These are phyloP conservation scores for Testicularia cyperi DNA, from an alignment of 1,284 basidiomycete genomes.

Conservation along the genomic window DNA sequence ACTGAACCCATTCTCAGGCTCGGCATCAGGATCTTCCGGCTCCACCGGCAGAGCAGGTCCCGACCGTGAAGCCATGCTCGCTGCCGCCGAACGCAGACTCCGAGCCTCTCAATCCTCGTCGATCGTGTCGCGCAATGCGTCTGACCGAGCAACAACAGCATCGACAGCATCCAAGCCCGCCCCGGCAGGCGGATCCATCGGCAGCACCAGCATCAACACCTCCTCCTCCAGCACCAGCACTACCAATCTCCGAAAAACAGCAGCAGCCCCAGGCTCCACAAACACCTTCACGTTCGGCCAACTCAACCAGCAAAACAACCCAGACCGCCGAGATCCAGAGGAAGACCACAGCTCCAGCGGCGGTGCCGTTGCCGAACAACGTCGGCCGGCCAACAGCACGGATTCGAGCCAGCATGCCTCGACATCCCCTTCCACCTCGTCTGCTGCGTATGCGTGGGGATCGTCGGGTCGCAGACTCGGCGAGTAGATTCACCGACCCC, in stretches of 20 bases:
- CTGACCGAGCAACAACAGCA: no score
- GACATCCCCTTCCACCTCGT: no score
- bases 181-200: slow-evolving; percentile 11
- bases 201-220: slow-evolving; percentile 17
- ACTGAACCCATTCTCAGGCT: slow-evolving; percentile 25
- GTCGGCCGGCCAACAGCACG: slow-evolving; percentile 8
- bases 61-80: slow-evolving; percentile 39
- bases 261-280: slow-evolving; percentile 5
- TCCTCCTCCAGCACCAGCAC: slow-evolving; percentile 1
- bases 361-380: slow-evolving; percentile 36
- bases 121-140: slow-evolving; percentile 42
- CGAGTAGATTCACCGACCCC: slow-evolving; percentile 5
- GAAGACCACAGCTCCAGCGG: slow-evolving; percentile 40
- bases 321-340: slow-evolving; percentile 3
- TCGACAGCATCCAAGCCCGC: neutral
- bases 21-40: neutral
- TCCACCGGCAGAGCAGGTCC: slow-evolving; percentile 3
- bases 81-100: slow-evolving; percentile 44
- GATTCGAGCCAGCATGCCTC: no score
- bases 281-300: slow-evolving; percentile 32
- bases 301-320: slow-evolving; percentile 4
- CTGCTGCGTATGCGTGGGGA: slow-evolving; percentile 12
- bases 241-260: slow-evolving; percentile 18
- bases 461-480: slow-evolving; percentile 8
- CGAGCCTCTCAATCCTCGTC: slow-evolving; percentile 14